Percentiles rank a stretch among this genome's conserved stretches.
Conservation (phyloP, 352 stramenopile genomes). For the Phytophthora sp. region DNA sequence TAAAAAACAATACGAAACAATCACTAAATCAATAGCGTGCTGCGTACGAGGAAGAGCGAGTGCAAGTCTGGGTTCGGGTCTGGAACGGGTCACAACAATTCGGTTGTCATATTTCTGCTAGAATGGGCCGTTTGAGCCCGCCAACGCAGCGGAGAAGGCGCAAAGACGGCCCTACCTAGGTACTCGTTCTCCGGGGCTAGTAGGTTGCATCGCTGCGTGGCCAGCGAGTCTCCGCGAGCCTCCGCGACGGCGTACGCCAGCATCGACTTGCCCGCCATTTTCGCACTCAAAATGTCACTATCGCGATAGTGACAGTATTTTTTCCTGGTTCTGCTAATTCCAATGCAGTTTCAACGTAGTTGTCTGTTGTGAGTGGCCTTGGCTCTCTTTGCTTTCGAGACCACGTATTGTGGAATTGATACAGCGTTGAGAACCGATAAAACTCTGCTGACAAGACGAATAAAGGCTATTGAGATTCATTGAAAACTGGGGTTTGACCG, state of each 20-base stretch:
- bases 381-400: too few relatives aligned
- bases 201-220: conserved; percentile 48
- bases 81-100: conserved; percentile 25
- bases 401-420: too few relatives aligned
- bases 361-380: too few relatives aligned
- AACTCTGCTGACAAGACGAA: too few relatives aligned
- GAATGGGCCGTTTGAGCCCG: neutral
- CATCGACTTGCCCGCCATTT: neutral
- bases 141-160: neutral
- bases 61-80: conserved; percentile 86
- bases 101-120: too few relatives aligned
- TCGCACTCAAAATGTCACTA: neutral
- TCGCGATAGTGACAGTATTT: neutral
- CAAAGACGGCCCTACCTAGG: conserved; percentile 37
- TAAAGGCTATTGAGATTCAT: too few relatives aligned
- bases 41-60: conserved; percentile 64
- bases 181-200: conserved; percentile 75
- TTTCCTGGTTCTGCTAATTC: too few relatives aligned
- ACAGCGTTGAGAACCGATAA: too few relatives aligned
- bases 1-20: neutral
- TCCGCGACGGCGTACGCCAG: conserved; percentile 7
- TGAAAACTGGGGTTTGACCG: too few relatives aligned
- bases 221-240: conserved; percentile 5
- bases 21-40: neutral
- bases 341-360: too few relatives aligned